phyloP scores from a whole-genome alignment of 768 basidiomycete genomes.

The Boletales sp. region DNA sequence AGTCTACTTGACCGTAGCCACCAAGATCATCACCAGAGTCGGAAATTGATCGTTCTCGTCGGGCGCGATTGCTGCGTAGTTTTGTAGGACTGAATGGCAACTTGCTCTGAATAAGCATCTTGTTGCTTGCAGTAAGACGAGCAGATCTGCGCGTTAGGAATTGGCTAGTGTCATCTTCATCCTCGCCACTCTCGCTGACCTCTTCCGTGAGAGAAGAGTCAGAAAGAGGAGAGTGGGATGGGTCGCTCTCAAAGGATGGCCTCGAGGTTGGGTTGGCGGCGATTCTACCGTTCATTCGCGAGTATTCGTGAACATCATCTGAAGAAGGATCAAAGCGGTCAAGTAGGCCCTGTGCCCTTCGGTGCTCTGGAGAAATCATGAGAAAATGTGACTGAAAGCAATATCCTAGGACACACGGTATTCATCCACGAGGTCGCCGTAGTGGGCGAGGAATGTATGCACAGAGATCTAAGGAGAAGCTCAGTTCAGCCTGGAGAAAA shows the following conservation, averaged over 20 bases:
- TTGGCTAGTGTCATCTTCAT: constrained; percentile 6
- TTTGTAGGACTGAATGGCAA: constrained; percentile 72
- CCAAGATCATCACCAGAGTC: constrained; percentile 43
- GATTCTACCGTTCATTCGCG: constrained; percentile 44
- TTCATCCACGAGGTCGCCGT: constrained; percentile 45
- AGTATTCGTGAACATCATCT: constrained; percentile 49
- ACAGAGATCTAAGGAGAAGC: constrained; percentile 40
- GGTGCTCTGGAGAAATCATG: constrained; percentile 38
- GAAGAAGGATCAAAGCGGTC: constrained; percentile 60
- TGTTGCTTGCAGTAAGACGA: constrained; percentile 9
- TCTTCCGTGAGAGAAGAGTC: constrained; percentile 29
- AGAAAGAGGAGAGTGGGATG: constrained; percentile 4
- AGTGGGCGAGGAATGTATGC: constrained; percentile 33
- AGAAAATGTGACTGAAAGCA: constrained; percentile 4
- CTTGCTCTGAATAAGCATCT: constrained; percentile 20
- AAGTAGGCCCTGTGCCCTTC: constrained; percentile 40
- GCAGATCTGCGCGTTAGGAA: constrained; percentile 12
- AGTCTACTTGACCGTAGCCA: constrained; percentile 33
- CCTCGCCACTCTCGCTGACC: constrained; percentile 16
- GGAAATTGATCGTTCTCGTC: constrained; percentile 20
- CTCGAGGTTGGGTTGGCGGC: constrained; percentile 25
- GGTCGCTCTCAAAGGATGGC: constrained; percentile 11
- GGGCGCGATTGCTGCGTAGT: constrained; percentile 36
- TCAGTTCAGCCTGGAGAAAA: not conserved
- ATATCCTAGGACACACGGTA: constrained; percentile 45